Conservation (phyloP, 2,329 filamentous ascomycete genomes). For the Chaetomium sp. region DNA sequence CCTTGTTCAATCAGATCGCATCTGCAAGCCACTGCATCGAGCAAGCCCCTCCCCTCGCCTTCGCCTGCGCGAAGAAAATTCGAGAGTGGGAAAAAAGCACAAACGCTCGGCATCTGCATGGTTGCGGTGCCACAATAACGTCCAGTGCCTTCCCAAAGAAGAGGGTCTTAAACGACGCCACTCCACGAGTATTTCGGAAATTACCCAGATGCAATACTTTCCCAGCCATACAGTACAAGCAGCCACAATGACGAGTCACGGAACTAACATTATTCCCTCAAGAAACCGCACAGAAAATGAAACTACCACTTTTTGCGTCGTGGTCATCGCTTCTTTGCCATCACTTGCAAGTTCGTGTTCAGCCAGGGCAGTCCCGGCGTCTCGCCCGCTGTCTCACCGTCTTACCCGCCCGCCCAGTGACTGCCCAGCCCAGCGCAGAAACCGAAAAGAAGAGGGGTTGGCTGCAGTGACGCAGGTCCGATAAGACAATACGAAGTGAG, state of each 20-base stretch:
- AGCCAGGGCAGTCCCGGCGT: neutral
- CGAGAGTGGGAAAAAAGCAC: neutral
- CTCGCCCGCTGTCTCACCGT: conserved; percentile 4
- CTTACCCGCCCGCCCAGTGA: neutral
- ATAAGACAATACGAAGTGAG: too few relatives aligned
- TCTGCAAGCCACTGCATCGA: conserved; percentile 9
- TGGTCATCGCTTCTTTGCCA: neutral
- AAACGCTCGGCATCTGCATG: too few relatives aligned
- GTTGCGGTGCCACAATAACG: too few relatives aligned
- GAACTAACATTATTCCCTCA: neutral
- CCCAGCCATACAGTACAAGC: conserved; percentile 11
- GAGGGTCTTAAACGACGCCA: neutral
- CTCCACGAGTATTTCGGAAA: too few relatives aligned
- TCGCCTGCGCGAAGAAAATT: too few relatives aligned
- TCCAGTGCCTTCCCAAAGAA: conserved; percentile 1
- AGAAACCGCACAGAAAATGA: neutral
- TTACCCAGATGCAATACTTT: neutral
- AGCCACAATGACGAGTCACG: conserved; percentile 3
- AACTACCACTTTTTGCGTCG: neutral
- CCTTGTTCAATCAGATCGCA: conserved; percentile 3
- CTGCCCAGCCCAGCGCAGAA: too few relatives aligned
- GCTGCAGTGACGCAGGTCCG: too few relatives aligned
- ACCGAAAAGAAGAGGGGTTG: too few relatives aligned
- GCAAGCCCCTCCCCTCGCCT: too few relatives aligned
- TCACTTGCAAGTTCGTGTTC: neutral